Evolutionary conservation across 371 early-diverging fungal species (phyloP).

Genomic region (Blakeslea trispora): DNA sequence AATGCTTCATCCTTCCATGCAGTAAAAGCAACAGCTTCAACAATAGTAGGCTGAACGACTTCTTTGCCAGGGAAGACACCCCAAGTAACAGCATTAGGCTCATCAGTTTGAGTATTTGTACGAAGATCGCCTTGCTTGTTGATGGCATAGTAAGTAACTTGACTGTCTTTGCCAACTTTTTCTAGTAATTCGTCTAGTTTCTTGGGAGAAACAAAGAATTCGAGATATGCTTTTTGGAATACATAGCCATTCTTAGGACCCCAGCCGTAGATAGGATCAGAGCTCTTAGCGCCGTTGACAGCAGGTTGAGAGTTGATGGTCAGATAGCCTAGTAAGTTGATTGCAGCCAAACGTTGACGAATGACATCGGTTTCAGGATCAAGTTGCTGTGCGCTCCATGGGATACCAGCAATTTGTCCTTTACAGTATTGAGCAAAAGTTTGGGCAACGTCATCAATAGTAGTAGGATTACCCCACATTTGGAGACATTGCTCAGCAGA

Average conservation of each 20-base stretch:
- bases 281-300: constrained; percentile 87
- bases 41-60: constrained; percentile 96
- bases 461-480: constrained; percentile 82
- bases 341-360: constrained; percentile 63
- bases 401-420: constrained; percentile 77
- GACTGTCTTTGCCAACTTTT: constrained; percentile 65
- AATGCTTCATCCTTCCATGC: constrained; percentile 98
- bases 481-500: constrained; percentile 60
- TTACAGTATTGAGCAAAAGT: constrained; percentile 85
- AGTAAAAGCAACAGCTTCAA: constrained; percentile 90
- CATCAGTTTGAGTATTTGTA: constrained; percentile 83
- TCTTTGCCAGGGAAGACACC: constrained; percentile 98
- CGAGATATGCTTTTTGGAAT: constrained; percentile 97
- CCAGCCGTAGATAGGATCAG: constrained; percentile 89
- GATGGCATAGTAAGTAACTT: constrained; percentile 91
- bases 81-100: constrained; percentile 98
- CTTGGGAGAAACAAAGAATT: constrained; percentile 89
- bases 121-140: constrained; percentile 84
- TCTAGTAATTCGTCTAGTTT: constrained; percentile 69
- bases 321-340: constrained; percentile 85
- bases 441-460: constrained; percentile 64
- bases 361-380: constrained; percentile 82
- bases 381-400: constrained; percentile 91
- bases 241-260: constrained; percentile 96
- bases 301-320: constrained; percentile 97